Evolutionary conservation across 2,329 filamentous ascomycete genomes (phyloP).

Genomic region (Drechslerella dactyloides): DNA sequence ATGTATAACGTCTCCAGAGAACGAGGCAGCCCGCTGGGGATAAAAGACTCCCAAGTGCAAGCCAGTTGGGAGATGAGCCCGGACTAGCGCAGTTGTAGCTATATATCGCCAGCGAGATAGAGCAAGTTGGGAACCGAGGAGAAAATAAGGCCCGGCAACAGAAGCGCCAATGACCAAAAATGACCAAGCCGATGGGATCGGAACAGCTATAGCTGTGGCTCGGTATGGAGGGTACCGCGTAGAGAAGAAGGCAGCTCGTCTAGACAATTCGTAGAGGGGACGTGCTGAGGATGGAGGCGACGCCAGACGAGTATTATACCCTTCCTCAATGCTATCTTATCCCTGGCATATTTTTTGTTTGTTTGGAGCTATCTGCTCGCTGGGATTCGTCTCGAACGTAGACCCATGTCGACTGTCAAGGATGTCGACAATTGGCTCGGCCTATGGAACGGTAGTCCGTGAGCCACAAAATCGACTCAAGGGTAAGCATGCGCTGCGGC

Average conservation of each 20-base stretch:
- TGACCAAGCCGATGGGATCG: background rate
- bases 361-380: background rate
- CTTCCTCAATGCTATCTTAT: background rate
- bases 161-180: background rate
- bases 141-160: constrained; percentile 1
- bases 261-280: constrained; percentile 11
- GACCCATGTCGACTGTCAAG: background rate
- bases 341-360: background rate
- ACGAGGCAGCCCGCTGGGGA: background rate
- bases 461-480: background rate
- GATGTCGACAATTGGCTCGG: background rate
- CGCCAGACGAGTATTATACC: constrained; percentile 37
- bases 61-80: background rate
- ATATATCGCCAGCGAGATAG: constrained; percentile 4
- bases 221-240: constrained; percentile 10
- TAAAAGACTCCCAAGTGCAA: background rate
- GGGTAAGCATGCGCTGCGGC: background rate
- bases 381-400: background rate
- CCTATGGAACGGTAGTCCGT: background rate
- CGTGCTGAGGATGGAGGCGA: constrained; percentile 9
- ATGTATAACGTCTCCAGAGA: background rate
- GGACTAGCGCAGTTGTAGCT: constrained; percentile 1
- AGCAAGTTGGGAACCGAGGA: background rate
- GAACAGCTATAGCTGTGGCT: background rate
- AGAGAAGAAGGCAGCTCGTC: constrained; percentile 18